Percentiles rank a stretch among this genome's conserved stretches.
Conservation (phyloP, 129 eudicot species). For the Pulicaria dysenterica region DNA sequence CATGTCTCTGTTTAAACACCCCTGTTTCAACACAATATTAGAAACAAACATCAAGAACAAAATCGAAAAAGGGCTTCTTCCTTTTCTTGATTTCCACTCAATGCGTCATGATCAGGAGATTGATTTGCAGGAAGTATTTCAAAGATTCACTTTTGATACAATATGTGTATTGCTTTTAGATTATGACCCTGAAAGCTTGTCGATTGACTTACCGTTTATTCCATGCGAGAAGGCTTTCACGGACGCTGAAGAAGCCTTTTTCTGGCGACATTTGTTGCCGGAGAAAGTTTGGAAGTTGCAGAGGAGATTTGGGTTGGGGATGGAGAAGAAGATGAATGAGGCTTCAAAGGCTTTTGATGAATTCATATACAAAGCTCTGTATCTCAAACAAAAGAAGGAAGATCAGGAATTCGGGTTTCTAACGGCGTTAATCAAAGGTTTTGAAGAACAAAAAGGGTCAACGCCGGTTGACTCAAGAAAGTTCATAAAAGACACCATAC, state of each 20-base stretch:
- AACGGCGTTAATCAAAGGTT: slow-evolving; percentile 12
- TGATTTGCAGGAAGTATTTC: slow-evolving; percentile 55
- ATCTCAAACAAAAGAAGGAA: slow-evolving; percentile 12
- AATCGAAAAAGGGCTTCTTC: slow-evolving; percentile 44
- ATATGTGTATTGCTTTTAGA: slow-evolving; percentile 34
- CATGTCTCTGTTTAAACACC: slow-evolving; percentile 29
- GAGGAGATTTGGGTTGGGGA: slow-evolving; percentile 47
- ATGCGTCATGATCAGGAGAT: slow-evolving; percentile 11
- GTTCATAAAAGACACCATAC: slow-evolving; percentile 42
- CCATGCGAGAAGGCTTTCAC: slow-evolving; percentile 48
- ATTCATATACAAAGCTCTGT: slow-evolving; percentile 30
- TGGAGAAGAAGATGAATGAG: slow-evolving; percentile 44
- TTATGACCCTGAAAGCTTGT: slow-evolving; percentile 46
- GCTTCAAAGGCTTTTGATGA: slow-evolving; percentile 42
- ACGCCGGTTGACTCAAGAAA: slow-evolving; percentile 10
- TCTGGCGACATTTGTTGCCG: slow-evolving; percentile 52
- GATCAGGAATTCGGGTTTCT: slow-evolving; percentile 27
- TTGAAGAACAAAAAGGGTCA: slow-evolving; percentile 9
- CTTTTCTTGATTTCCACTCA: slow-evolving; percentile 33
- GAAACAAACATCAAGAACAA: slow-evolving; percentile 30
- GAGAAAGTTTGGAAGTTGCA: slow-evolving; percentile 50
- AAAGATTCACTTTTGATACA: slow-evolving; percentile 53
- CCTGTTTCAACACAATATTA: slow-evolving; percentile 10
- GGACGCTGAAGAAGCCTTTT: slow-evolving; percentile 39
- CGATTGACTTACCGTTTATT: slow-evolving; percentile 32